These are phyloP conservation scores for Brettanomyces sp. DNA, from an alignment of 805 yeast genomes.

Conservation along the genomic window DNA sequence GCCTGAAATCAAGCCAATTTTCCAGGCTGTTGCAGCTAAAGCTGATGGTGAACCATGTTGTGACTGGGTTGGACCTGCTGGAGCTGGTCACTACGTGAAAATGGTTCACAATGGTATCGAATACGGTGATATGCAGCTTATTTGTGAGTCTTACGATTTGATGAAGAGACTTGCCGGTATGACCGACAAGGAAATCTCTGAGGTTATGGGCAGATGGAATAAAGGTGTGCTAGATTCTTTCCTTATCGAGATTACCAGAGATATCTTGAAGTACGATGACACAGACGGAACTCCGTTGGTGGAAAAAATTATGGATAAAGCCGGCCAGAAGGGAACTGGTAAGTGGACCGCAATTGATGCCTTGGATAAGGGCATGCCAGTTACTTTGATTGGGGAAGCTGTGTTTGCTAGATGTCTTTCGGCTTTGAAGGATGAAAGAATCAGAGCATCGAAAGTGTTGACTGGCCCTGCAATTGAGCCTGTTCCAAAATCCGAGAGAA, in stretches of 20 bases:
- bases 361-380: constrained; percentile 96
- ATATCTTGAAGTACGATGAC: constrained; percentile 83
- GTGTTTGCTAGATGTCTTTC: constrained; percentile 95
- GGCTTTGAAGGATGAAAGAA: constrained; percentile 86
- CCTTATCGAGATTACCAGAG: constrained; percentile 94
- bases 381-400: constrained; percentile 96
- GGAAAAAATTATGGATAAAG: constrained; percentile 92
- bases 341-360: constrained; percentile 99
- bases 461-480: constrained; percentile 68
- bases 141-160: constrained; percentile 94
- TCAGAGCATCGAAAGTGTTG: constrained; percentile 68
- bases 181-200: constrained; percentile 85
- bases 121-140: constrained; percentile 99
- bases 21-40: constrained; percentile 94
- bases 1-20: constrained; percentile 95
- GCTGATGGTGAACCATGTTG: constrained; percentile 99
- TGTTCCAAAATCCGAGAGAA: constrained; percentile 62
- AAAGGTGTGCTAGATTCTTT: constrained; percentile 95
- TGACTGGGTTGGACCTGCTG: constrained; percentile 99
- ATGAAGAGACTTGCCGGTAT: constrained; percentile 91
- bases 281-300: constrained; percentile 86
- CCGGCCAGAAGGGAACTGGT: constrained; percentile 99
- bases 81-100: constrained; percentile 98
- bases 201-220: constrained; percentile 90
- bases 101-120: constrained; percentile 99